Evolutionary conservation across 352 stramenopile genomes (phyloP).

Genomic region (Pythium sp.): DNA sequence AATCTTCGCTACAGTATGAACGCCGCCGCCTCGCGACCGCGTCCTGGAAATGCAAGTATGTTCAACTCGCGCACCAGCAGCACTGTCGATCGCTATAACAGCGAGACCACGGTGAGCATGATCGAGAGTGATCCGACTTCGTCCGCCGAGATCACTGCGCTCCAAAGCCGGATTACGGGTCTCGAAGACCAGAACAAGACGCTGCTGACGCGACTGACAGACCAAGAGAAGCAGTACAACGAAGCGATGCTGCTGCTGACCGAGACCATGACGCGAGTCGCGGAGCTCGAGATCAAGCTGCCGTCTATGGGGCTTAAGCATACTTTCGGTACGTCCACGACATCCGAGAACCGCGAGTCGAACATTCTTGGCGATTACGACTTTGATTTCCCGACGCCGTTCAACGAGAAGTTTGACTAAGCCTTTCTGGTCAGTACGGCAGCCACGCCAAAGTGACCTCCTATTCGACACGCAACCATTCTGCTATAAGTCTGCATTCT

Average conservation of each 20-base stretch:
- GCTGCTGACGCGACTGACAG: constrained; percentile 56
- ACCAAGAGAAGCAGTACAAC: constrained; percentile 86
- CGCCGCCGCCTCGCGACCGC: constrained; percentile 23
- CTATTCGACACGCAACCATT: background rate
- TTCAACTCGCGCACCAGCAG: constrained; percentile 27
- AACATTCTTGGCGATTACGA: constrained; percentile 37
- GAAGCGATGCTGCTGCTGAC: constrained; percentile 84
- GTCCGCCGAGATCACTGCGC: constrained; percentile 39
- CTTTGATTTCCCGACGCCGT: constrained; percentile 57
- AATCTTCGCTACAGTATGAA: constrained; percentile 53
- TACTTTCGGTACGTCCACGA: constrained; percentile 44
- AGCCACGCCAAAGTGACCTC: background rate
- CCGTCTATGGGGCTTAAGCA: constrained; percentile 45
- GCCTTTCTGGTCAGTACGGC: background rate
- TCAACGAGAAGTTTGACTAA: constrained; percentile 58
- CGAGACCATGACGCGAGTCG: constrained; percentile 82
- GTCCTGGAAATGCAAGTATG: constrained; percentile 13
- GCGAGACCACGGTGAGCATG: constrained; percentile 57
- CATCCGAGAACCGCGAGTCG: constrained; percentile 46
- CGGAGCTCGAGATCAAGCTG: constrained; percentile 77
- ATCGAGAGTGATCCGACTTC: constrained; percentile 42
- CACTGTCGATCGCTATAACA: constrained; percentile 33
- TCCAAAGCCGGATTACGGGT: constrained; percentile 51
- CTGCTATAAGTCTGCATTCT: constrained; percentile 1
- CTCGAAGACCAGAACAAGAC: constrained; percentile 78